Base-by-base conservation (phyloP, 805 yeast species). In the Saturnispora gosingensis region DNA sequence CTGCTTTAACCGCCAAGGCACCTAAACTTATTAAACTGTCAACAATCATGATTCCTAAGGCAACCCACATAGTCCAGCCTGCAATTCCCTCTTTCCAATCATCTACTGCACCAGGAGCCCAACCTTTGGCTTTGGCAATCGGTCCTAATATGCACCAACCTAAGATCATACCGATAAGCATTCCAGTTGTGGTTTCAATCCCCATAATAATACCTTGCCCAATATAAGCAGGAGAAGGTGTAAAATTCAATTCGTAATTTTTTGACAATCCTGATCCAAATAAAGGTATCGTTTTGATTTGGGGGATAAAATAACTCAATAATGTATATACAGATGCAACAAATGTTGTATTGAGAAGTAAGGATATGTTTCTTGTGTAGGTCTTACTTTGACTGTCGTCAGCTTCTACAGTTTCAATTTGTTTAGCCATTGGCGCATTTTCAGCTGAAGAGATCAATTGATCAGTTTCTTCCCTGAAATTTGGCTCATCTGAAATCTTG, bases 201-300 rank as follows among this genome's bases (percentile, higher is more conserved):
- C 99, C 99, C 99, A 91, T 91, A 52, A 91, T 91, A 40, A 93
- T 88, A 4, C 99, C 99, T 67, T 91, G 99, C 2, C 99, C 99
- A 35, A 93, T 77, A 64, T 91, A 91, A 0, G 98, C 98, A 0
- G 99, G 99, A 0, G 97, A 88, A 0, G 97, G 97, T 65, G 93
- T 96, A 54, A 93, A 77, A 53, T 85, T 82, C 93, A 97, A 87
- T 45, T 85, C 73, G 67, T 87, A 86, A 16, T 73, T 67, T 20
- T 68, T 61, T 0, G 96, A 85, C 18, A 88, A 68, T 44, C 62
- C 60, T 0, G 59, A 38, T 0, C 98, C 98, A 64, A 91, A 86
- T 1, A 91, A 61, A 0, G 97, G 97, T 6, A 93, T 59, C 40
- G 71, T 71, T 49, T 80, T 74, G 11, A 93, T 59, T 13, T 78